Evolutionary conservation across 805 yeast species (phyloP), one percentile per base, ranked within the genome.

Genomic region (Isabelozyma pseudorhagii): DNA sequence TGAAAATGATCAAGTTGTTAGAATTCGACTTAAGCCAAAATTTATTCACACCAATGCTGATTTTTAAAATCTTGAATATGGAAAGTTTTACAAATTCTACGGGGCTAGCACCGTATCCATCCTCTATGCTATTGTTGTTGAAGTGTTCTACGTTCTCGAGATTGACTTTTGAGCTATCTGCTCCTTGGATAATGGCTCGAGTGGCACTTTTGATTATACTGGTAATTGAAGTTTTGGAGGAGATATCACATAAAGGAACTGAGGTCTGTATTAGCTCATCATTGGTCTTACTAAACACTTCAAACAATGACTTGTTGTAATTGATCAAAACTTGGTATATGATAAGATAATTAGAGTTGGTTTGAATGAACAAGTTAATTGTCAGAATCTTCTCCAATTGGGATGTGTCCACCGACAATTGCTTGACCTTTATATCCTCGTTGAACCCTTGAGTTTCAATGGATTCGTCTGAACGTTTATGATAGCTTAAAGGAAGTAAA

Each of bases 381-480:
- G 63, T 63, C 21, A 52, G 51, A 25, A 66, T 51, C 49, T 63
- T 64, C 38, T 63, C 69, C 36, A 62, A 57, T 38, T 63, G 62
- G 41, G 68, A 64, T 11, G 78, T 69, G 47, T 77, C 72, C 11
- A 66, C 66, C 5, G 68, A 60, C 14, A 65, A 55, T 38, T 64
- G 59, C 31, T 77, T 75, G 1, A 78, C 67, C 36, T 75, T 61
- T 8, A 81, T 58, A 21, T 64, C 57, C 25, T 56, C 43, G 59
- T 83, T 82, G 8, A 55, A 49, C 0, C 88, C 88, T 63, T 75
- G 77, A 17, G 64, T 64, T 25, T 68, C 64, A 13, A 82, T 50
- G 3, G 84, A 78, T 17, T 68, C 67, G 18, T 58, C 56, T 0
- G 78, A 64, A 48, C 87, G 62, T 6, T 69, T 63, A 54, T 80